Evolutionary conservation across 805 yeast genomes (phyloP), one percentile per base, ranked within the genome.

Genomic region (Grigorovia yakushimaensis): DNA sequence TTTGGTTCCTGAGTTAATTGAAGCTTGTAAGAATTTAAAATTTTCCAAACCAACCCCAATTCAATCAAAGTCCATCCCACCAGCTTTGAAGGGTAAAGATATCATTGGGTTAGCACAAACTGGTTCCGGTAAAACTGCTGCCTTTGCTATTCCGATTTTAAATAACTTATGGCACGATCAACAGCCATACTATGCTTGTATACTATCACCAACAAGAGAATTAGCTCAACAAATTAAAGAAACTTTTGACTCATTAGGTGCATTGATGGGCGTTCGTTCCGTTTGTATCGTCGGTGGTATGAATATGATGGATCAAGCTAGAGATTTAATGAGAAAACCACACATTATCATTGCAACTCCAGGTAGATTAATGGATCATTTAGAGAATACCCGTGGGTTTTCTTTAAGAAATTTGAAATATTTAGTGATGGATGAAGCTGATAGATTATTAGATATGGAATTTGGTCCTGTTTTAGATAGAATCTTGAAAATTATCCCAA

Each of bases 61-160:
- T 64, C 98, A 91, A 69, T 77, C 82, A 7, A 88, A 87, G 65
- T 78, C 96, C 11, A 84, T 91, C 51, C 98, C 98, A 1, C 84
- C 84, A 54, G 96, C 96, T 3, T 68, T 93, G 18, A 79, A 83
- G 54, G 96, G 96, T 3, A 79, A 88, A 54, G 98, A 91, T 68
- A 82, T 91, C 42, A 88, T 91, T 60, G 98, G 98, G 13, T 74
- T 91, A 51, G 98, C 98, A 0, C 96, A 91, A 61, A 91, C 98
- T 0, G 98, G 98, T 41, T 87, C 96, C 4, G 98, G 98, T 53
- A 91, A 91, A 66, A 93, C 98, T 0, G 98, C 98, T 0, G 98
- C 98, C 0, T 93, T 93, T 73, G 97, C 98, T 8, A 79, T 93
- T 45, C 98, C 98, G 1, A 87, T 93, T 41, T 73, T 93, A 30